phyloP scores from a whole-genome alignment of 2,329 filamentous ascomycete species.

The Aspergillus sp. region DNA sequence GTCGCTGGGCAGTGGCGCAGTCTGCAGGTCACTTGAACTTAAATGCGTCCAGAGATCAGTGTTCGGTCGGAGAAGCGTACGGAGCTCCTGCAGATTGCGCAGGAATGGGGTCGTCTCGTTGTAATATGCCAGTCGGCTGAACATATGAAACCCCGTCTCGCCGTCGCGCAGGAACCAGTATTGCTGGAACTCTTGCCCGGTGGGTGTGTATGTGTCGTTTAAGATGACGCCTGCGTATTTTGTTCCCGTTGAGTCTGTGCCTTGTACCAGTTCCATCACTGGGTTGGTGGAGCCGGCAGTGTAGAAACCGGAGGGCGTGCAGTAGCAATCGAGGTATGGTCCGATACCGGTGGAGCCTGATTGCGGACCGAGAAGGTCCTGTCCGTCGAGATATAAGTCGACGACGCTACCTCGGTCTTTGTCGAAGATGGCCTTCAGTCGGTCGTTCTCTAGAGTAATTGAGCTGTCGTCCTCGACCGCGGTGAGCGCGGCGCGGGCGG shows the following conservation, averaged over 20 bases:
- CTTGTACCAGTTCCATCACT: slow-evolving; percentile 56
- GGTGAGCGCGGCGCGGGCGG: slow-evolving; percentile 24
- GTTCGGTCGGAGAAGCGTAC: slow-evolving; percentile 65
- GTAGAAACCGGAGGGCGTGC: slow-evolving; percentile 62
- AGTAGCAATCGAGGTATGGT: slow-evolving; percentile 68
- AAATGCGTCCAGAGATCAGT: slow-evolving; percentile 66
- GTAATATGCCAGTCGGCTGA: slow-evolving; percentile 63
- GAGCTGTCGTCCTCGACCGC: slow-evolving; percentile 26
- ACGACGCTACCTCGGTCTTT: slow-evolving; percentile 50
- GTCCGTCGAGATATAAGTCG: slow-evolving; percentile 51
- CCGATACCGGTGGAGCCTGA: slow-evolving; percentile 56
- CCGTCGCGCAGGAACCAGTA: slow-evolving; percentile 68
- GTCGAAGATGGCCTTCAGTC: slow-evolving; percentile 50
- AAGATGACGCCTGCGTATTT: slow-evolving; percentile 64
- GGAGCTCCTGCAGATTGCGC: slow-evolving; percentile 64
- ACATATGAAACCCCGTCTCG: slow-evolving; percentile 66
- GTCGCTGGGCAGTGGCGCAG: slow-evolving; percentile 56
- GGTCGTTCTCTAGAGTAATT: slow-evolving; percentile 48
- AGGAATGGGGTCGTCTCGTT: slow-evolving; percentile 62
- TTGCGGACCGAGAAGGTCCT: slow-evolving; percentile 57
- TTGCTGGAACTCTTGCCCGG: slow-evolving; percentile 64
- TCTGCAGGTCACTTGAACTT: slow-evolving; percentile 60
- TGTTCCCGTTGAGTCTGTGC: slow-evolving; percentile 55
- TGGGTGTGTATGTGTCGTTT: slow-evolving; percentile 62
- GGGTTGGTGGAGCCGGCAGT: slow-evolving; percentile 59